Conservation (phyloP, 306 rosid genomes). For the Hippophae tibetana region DNA sequence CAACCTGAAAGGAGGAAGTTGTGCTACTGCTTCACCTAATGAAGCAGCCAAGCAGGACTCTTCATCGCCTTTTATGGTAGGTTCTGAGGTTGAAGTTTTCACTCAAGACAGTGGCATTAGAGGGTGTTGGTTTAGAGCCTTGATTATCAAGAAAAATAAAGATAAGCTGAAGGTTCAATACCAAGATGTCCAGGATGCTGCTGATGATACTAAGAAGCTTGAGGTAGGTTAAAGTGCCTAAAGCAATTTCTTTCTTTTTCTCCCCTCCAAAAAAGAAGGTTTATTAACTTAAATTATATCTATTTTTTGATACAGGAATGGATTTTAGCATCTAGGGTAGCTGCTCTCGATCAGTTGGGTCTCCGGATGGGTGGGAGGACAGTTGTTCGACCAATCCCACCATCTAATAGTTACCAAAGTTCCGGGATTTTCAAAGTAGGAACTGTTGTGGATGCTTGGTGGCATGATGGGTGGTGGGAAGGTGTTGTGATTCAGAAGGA, state of each 20-base stretch:
- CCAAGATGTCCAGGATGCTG: constrained; percentile 65
- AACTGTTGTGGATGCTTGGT: constrained; percentile 67
- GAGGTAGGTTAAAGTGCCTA: constrained; percentile 35
- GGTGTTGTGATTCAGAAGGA: constrained; percentile 57
- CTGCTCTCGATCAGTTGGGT: constrained; percentile 44
- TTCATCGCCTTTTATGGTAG: constrained; percentile 26
- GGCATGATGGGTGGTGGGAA: constrained; percentile 99
- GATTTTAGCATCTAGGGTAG: constrained; percentile 54
- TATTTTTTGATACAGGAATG: constrained; percentile 51
- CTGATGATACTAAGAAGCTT: constrained; percentile 56
- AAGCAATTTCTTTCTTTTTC: too few relatives aligned
- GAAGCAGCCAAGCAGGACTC: constrained; percentile 21
- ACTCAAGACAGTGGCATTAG: constrained; percentile 84
- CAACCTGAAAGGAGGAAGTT: constrained; percentile 12
- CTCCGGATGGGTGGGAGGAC: constrained; percentile 41
- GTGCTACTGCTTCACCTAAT: constrained; percentile 11
- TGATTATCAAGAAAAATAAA: constrained; percentile 47
- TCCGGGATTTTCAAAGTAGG: constrained; percentile 40
- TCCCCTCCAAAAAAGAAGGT: too few relatives aligned
- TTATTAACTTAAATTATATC: not conserved
- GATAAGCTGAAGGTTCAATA: constrained; percentile 76
- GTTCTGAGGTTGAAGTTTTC: constrained; percentile 69
- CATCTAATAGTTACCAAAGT: constrained; percentile 19
- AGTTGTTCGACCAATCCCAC: constrained; percentile 45
- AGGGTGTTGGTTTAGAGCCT: constrained; percentile 90